These are phyloP conservation scores for Cyclotella distinguenda DNA, from an alignment of 108 stramenopile species.

Conservation along the genomic window DNA sequence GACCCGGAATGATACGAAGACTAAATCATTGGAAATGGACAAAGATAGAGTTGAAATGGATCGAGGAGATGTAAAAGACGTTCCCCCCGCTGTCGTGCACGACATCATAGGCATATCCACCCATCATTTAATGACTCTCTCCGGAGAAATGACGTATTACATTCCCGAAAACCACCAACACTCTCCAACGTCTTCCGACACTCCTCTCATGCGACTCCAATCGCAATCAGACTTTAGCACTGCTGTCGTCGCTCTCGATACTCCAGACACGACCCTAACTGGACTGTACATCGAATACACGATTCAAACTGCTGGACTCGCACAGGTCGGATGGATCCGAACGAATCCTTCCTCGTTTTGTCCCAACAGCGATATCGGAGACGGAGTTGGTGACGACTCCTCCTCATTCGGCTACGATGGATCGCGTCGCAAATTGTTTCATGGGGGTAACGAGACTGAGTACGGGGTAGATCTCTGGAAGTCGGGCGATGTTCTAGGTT, in stretches of 20 bases:
- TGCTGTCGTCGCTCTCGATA: slow-evolving; percentile 59
- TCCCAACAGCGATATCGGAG: slow-evolving; percentile 77
- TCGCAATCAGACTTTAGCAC: slow-evolving; percentile 86
- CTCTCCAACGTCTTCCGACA: no score
- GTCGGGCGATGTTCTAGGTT: slow-evolving; percentile 71
- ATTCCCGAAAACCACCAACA: slow-evolving; percentile 9
- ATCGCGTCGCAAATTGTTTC: slow-evolving; percentile 66
- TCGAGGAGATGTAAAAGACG: background rate
- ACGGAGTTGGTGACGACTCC: slow-evolving; percentile 83
- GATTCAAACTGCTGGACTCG: slow-evolving; percentile 68
- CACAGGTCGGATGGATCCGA: slow-evolving; percentile 35
- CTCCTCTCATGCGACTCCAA: slow-evolving; percentile 57
- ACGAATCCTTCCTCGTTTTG: slow-evolving; percentile 55
- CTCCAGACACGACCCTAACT: slow-evolving; percentile 12
- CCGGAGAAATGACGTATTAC: slow-evolving; percentile 64
- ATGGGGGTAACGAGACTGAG: slow-evolving; percentile 55
- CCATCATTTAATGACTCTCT: slow-evolving; percentile 59
- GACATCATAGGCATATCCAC: background rate
- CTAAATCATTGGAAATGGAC: background rate
- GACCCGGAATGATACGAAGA: slow-evolving; percentile 26
- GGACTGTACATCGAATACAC: slow-evolving; percentile 73
- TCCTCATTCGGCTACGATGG: slow-evolving; percentile 75
- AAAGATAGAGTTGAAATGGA: background rate
- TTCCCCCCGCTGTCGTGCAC: background rate
- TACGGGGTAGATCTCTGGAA: slow-evolving; percentile 59